Evolutionary conservation across 768 basidiomycete species (phyloP), one percentile per base, ranked within the genome.

Genomic region (Hygrophorus pudorinus): DNA sequence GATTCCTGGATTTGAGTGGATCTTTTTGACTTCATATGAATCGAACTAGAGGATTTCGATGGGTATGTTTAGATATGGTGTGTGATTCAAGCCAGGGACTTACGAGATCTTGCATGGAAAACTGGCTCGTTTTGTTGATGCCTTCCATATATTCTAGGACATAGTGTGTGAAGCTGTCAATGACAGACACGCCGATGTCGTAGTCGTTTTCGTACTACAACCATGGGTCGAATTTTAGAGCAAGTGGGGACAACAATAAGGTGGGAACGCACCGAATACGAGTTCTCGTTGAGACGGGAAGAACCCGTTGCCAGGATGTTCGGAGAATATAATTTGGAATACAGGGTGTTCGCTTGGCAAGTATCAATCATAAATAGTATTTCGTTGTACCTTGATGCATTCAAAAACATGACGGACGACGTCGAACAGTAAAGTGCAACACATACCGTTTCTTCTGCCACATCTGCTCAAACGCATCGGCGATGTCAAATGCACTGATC

Each of bases 311-410:
- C 89, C 2, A 94, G 75, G 40, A 97, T 82, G 52, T 93, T 89
- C 0, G 91, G 91, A 1, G 90, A 92, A 61, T 93, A 93, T 52
- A 94, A 78, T 57, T 91, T 86, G 41, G 82, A 79, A 57, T 88
- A 97, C 81, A 99, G 82, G 3, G 88, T 89, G 58, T 90, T 94
- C 20, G 94, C 96, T 63, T 99, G 92, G 58, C 94, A 99, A 0
- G 94, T 98, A 56, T 99, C 94, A 47, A 93, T 82, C 87, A 98
- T 97, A 70, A 94, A 96, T 56, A 99, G 75, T 39, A 99, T 79
- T 60, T 94, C 89, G 61, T 97, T 93, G 66, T 97, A 99, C 43
- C 82, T 84, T 11, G 18, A 13, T 7, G 16, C 11, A 17, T 17
- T 16, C 17, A 12, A 35, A 24, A 18, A 1, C 32, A 28, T 13